Evolutionary conservation across 2,329 filamentous ascomycete species (phyloP).

Genomic region (Orbilia oligospora): DNA sequence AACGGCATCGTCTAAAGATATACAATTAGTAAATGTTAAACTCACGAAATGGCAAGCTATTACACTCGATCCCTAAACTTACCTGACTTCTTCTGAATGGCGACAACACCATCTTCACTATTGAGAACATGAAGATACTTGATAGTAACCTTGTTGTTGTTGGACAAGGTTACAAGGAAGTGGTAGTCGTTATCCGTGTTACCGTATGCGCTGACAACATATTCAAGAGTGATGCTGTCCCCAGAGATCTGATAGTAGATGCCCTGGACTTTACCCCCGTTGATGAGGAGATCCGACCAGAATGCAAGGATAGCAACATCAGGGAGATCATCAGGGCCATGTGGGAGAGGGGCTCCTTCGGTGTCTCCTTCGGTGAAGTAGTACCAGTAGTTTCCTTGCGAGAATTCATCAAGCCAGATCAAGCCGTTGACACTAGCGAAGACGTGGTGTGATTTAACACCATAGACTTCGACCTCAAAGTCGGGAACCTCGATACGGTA

Average conservation of each 20-base stretch:
- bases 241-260: constrained; percentile 43
- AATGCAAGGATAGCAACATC: constrained; percentile 55
- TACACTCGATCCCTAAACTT: too few species aligned
- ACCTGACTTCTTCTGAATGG: constrained; percentile 49
- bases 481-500: constrained; percentile 38
- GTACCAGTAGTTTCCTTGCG: constrained; percentile 35
- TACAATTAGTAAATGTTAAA: background rate
- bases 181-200: constrained; percentile 39
- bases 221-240: constrained; percentile 39
- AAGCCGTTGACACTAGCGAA: constrained; percentile 51
- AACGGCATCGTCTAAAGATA: constrained; percentile 13
- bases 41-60: too few species aligned
- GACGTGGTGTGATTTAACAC: constrained; percentile 32
- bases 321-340: constrained; percentile 33
- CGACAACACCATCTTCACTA: constrained; percentile 33
- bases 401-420: constrained; percentile 44
- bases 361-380: constrained; percentile 38
- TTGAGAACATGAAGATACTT: constrained; percentile 34
- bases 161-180: constrained; percentile 32
- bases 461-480: constrained; percentile 50
- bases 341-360: constrained; percentile 38
- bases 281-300: constrained; percentile 44
- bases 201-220: constrained; percentile 26
- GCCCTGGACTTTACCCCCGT: constrained; percentile 33
- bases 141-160: constrained; percentile 37